Evolutionary conservation across 306 rosid species (phyloP).

Genomic region (Potentilla sterilis): DNA sequence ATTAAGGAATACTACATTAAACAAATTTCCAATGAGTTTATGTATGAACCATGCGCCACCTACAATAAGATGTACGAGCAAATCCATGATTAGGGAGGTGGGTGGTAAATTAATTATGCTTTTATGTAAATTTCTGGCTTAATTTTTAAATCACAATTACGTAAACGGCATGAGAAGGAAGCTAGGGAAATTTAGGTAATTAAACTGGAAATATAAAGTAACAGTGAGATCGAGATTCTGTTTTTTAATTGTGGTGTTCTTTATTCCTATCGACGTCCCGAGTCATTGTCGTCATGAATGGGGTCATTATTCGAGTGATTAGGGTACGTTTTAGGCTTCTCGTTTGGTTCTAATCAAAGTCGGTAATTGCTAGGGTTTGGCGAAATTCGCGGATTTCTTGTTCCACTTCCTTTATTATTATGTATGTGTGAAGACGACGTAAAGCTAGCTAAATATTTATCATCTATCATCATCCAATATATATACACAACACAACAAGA

Average conservation of each 20-base stretch:
- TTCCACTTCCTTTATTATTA: conserved; percentile 35
- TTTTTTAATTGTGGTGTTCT: background rate
- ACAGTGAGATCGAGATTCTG: background rate
- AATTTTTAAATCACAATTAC: background rate
- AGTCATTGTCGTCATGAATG: conserved; percentile 37
- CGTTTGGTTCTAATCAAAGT: background rate
- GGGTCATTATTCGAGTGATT: conserved; percentile 27
- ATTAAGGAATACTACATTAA: conserved; percentile 9
- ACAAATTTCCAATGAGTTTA: background rate
- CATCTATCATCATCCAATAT: conserved; percentile 10
- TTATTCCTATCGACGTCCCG: background rate
- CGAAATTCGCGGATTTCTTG: conserved; percentile 47
- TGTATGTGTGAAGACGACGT: conserved; percentile 44
- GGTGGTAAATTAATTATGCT: too few species aligned
- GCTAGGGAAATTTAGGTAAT: too few species aligned
- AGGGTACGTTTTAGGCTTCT: background rate
- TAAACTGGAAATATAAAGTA: conserved; percentile 3
- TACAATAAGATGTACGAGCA: conserved; percentile 4
- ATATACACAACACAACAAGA: background rate
- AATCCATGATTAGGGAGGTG: conserved; percentile 14
- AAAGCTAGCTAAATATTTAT: conserved; percentile 29
- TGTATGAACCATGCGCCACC: conserved; percentile 14
- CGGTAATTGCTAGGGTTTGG: conserved; percentile 41
- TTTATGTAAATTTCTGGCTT: conserved; percentile 16
- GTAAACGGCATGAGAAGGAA: background rate